Evolutionary conservation across 208 protist species (phyloP), one percentile per base, ranked within the genome.

Genomic region (Phytomonas francai): DNA sequence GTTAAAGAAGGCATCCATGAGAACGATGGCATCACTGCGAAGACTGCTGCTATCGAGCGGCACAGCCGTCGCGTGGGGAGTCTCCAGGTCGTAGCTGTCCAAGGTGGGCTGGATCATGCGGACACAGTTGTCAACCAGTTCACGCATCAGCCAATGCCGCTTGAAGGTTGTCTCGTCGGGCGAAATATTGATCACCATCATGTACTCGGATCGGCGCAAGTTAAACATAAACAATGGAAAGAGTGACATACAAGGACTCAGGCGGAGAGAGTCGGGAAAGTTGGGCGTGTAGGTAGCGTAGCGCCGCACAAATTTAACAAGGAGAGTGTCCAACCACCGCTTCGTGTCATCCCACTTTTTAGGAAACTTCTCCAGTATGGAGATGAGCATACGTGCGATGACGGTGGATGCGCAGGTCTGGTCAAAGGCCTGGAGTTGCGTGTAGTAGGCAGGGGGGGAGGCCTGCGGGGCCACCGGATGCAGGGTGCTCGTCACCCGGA

Each of bases 181-280:
- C 1, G 89, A 96, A 67, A 92, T 94, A 83, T 99, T 99, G 63
- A 99, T 97, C 36, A 98, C 92, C 82, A 94, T 92, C 31, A 99
- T 91, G 77, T 99, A 99, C 83, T 96, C 89, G 28, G 91, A 98
- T 31, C 98, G 93, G 56, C 98, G 93, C 32, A 99, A 81, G 81
- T 99, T 98, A 88, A 99, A 99, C 83, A 99, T 94, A 79, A 99
- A 99, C 66, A 98, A 98, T 7, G 98, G 98, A 76, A 99, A 99
- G 19, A 99, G 80, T 1, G 92, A 78, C 63, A 99, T 92, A 68
- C 91, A 87, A 11, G 79, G 70, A n/a, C 80, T 70, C 19, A 99
- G 87, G 11, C 78, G 82, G 59, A 98, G 84, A 3, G 93, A 97
- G 33, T 76, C 67, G 8, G 96, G 85, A 31, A 97, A 78, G 51